Evolutionary conservation across 805 yeast species (phyloP).

Genomic region (Pichia cabralensis): DNA sequence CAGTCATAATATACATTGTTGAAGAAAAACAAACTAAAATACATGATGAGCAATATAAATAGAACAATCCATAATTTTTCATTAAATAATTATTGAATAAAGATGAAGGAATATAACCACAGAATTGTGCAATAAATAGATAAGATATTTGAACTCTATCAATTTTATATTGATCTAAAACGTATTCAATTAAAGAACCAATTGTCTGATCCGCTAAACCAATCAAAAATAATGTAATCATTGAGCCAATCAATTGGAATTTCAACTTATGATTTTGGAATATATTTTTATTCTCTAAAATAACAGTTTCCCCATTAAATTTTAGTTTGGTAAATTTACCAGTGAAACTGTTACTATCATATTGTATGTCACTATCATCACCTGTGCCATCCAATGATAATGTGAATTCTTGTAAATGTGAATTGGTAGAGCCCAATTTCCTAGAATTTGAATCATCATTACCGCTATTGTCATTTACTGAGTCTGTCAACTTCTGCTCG

Average conservation of each 20-base stretch:
- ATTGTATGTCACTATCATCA: background rate
- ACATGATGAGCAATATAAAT: constrained; percentile 28
- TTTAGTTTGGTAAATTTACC: background rate
- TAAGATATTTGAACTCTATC: constrained; percentile 39
- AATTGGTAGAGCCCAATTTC: too few species aligned
- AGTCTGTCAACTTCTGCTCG: too few species aligned
- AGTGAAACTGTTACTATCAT: background rate
- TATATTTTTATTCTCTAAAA: constrained; percentile 32
- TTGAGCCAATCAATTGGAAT: constrained; percentile 34
- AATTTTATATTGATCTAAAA: constrained; percentile 37
- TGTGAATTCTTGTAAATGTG: too few species aligned
- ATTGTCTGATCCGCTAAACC: constrained; percentile 55
- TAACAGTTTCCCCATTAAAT: constrained; percentile 17
- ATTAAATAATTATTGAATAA: constrained; percentile 35
- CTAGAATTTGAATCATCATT: too few species aligned
- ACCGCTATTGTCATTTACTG: too few species aligned
- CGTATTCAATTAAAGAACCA: constrained; percentile 47
- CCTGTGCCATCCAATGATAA: too few species aligned
- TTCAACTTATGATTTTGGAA: constrained; percentile 29
- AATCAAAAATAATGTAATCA: constrained; percentile 32
- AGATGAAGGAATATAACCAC: constrained; percentile 49
- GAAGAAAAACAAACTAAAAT: constrained; percentile 4
- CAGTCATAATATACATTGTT: constrained; percentile 28
- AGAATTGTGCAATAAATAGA: constrained; percentile 40
- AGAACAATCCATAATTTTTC: constrained; percentile 36